Conservation (phyloP, 108 stramenopile species). For the Cafeteria roenbergensis region DNA sequence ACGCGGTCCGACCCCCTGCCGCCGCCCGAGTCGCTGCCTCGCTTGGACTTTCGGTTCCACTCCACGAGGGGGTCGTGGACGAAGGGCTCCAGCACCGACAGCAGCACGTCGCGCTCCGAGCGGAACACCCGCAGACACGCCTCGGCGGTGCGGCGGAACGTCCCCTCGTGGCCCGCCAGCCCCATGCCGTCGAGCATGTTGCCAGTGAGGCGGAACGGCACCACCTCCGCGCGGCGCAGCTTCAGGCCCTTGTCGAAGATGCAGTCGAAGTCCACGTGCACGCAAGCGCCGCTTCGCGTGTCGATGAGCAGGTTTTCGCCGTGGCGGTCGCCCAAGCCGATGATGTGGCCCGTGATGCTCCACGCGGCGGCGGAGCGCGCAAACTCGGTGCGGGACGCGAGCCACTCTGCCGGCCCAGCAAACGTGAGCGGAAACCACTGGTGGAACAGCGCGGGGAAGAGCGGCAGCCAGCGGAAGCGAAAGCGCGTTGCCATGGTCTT, state of each 20-base stretch:
- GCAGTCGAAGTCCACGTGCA: slow-evolving; percentile 96
- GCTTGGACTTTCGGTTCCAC: slow-evolving; percentile 31
- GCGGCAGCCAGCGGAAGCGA: slow-evolving; percentile 38
- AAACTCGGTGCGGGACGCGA: slow-evolving; percentile 78
- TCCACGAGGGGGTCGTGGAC: slow-evolving; percentile 28
- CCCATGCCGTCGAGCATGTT: slow-evolving; percentile 96
- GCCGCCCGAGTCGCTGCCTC: slow-evolving; percentile 36
- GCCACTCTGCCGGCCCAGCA: slow-evolving; percentile 79
- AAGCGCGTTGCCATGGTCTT: slow-evolving; percentile 50
- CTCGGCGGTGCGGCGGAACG: slow-evolving; percentile 61
- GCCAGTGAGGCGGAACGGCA: slow-evolving; percentile 92
- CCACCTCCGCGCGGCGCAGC: slow-evolving; percentile 77
- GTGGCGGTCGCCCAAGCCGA: slow-evolving; percentile 92
- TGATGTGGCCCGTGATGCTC: slow-evolving; percentile 88
- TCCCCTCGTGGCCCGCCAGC: slow-evolving; percentile 69
- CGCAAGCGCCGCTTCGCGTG: slow-evolving; percentile 71
- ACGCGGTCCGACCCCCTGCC: slow-evolving; percentile 18
- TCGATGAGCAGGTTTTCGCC: slow-evolving; percentile 95
- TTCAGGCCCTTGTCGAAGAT: slow-evolving; percentile 93
- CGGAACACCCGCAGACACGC: slow-evolving; percentile 69
- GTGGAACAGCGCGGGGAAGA: slow-evolving; percentile 71
- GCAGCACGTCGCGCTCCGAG: slow-evolving; percentile 70
- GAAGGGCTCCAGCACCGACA: slow-evolving; percentile 92
- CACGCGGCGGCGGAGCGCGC: slow-evolving; percentile 73
- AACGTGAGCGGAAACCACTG: slow-evolving; percentile 93